Conservation (phyloP, 768 basidiomycete genomes). For the Heimioporus sp. region DNA sequence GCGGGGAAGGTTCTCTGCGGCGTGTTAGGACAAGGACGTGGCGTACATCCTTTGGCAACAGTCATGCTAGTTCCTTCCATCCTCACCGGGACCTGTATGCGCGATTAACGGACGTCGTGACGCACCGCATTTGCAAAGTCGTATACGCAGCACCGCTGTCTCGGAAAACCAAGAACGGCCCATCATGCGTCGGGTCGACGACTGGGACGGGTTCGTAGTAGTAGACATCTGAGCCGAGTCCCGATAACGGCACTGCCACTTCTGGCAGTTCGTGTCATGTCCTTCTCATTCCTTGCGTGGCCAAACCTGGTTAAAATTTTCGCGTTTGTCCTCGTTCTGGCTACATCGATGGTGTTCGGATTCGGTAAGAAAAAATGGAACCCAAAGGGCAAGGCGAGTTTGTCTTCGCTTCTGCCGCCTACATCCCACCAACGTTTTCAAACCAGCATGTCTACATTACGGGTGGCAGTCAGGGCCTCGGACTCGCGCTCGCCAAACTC, state of each 20-base stretch:
- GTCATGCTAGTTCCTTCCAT: slow-evolving; percentile 58
- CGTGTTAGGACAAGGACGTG: too few species aligned
- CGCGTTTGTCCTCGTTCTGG: slow-evolving; percentile 8
- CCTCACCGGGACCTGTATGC: slow-evolving; percentile 43
- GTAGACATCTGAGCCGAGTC: too few species aligned
- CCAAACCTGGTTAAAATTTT: slow-evolving; percentile 4
- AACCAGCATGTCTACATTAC: slow-evolving; percentile 81
- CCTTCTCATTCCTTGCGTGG: neutral
- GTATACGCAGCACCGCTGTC: slow-evolving; percentile 57
- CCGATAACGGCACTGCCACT: too few species aligned
- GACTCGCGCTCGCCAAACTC: slow-evolving; percentile 66
- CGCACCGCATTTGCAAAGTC: slow-evolving; percentile 56
- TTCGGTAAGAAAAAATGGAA: slow-evolving; percentile 42
- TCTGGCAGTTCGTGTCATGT: neutral
- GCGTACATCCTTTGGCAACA: slow-evolving; percentile 6
- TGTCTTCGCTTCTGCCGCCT: too few species aligned
- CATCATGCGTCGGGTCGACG: slow-evolving; percentile 53
- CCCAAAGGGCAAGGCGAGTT: slow-evolving; percentile 41
- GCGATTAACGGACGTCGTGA: neutral
- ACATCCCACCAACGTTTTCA: neutral
- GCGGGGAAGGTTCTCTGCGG: too few species aligned
- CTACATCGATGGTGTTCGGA: slow-evolving; percentile 19
- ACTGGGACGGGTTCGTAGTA: slow-evolving; percentile 57
- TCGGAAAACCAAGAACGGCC: slow-evolving; percentile 58
- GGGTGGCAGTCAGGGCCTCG: slow-evolving; percentile 81